phyloP scores from a whole-genome alignment of 106 monocot species.

The Iris macrosiphon region DNA sequence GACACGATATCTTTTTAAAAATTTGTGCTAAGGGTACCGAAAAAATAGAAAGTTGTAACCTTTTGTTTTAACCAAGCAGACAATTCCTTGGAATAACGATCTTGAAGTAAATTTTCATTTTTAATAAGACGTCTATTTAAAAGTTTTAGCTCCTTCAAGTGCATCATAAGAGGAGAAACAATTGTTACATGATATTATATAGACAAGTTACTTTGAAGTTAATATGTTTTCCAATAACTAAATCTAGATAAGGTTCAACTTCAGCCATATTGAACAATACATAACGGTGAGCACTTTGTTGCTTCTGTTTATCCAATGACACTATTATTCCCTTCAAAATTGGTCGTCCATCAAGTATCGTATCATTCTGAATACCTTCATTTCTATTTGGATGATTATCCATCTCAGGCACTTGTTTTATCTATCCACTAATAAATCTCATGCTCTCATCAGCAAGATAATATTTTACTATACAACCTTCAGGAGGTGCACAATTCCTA shows the following conservation, averaged over 20 bases:
- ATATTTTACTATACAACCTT: no score
- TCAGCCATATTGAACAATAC: neutral
- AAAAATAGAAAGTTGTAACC: neutral
- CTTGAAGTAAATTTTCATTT: neutral
- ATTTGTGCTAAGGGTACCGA: neutral
- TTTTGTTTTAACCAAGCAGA: neutral
- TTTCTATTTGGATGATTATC: neutral
- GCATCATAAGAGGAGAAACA: neutral
- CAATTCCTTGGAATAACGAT: neutral
- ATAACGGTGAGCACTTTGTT: neutral
- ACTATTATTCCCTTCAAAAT: no score
- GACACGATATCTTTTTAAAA: neutral
- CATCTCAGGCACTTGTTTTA: neutral
- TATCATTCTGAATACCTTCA: no score
- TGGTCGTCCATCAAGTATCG: no score
- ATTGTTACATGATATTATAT: neutral
- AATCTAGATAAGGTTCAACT: neutral
- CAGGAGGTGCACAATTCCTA: neutral
- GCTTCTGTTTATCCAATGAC: neutral
- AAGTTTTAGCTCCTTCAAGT: neutral
- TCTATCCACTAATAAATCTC: neutral
- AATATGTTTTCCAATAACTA: neutral
- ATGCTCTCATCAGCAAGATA: neutral
- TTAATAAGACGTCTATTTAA: neutral
- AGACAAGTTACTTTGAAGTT: neutral